These are phyloP conservation scores for Phytopythium delawarense DNA, from an alignment of 352 stramenopile species.

Conservation along the genomic window DNA sequence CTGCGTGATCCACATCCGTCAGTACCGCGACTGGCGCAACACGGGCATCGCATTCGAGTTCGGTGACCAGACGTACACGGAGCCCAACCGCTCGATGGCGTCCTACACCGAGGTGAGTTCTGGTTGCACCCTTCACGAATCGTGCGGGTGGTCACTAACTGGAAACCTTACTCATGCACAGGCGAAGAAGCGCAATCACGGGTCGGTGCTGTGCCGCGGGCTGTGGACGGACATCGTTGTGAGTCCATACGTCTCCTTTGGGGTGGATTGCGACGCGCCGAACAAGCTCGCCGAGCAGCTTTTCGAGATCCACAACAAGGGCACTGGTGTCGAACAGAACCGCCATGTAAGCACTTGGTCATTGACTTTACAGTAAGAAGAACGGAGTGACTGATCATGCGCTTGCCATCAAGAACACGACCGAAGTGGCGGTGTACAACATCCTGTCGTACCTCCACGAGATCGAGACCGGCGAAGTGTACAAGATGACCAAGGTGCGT, in stretches of 20 bases:
- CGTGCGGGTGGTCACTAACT: background rate
- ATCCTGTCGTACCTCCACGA: conserved; percentile 89
- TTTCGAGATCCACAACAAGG: conserved; percentile 93
- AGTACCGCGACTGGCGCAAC: conserved; percentile 91
- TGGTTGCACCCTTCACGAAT: background rate
- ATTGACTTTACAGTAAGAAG: background rate
- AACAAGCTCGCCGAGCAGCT: conserved; percentile 82
- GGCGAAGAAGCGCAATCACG: conserved; percentile 67
- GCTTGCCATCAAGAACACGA: conserved; percentile 63
- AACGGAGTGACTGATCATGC: background rate
- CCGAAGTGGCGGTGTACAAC: conserved; percentile 92
- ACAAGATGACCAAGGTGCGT: conserved; percentile 85
- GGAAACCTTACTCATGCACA: conserved; percentile 8
- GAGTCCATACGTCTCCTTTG: conserved; percentile 89
- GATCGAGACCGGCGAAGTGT: conserved; percentile 83
- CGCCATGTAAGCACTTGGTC: conserved; percentile 58
- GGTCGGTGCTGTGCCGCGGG: conserved; percentile 75
- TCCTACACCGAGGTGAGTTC: conserved; percentile 75
- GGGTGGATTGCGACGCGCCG: conserved; percentile 72
- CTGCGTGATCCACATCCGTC: conserved; percentile 90
- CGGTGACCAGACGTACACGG: conserved; percentile 88
- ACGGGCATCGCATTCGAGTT: conserved; percentile 94
- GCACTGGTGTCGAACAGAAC: conserved; percentile 92
- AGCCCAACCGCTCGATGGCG: conserved; percentile 89
- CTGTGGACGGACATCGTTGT: conserved; percentile 92